These are phyloP conservation scores for Saccharum hybrid DNA, from an alignment of 202 grass and related monocot genomes.

Conservation along the genomic window DNA sequence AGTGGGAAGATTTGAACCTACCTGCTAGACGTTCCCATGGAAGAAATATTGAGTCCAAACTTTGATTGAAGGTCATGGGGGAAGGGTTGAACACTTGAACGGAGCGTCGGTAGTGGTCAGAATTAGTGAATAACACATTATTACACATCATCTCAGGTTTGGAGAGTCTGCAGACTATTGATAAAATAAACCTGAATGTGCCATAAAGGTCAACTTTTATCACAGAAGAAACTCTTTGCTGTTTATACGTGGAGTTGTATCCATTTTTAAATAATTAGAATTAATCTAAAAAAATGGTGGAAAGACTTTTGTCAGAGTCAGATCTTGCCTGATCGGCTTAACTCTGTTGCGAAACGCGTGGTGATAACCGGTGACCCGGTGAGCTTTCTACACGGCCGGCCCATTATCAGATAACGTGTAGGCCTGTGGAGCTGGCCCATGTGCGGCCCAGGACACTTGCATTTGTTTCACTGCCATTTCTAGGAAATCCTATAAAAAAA, in stretches of 20 bases:
- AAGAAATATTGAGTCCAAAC: conserved; percentile 59
- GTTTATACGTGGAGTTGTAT: background rate
- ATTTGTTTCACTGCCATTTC: background rate
- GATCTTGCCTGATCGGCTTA: background rate
- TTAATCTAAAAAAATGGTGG: background rate
- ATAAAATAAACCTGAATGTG: background rate
- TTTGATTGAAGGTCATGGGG: conserved; percentile 44
- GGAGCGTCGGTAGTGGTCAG: too few relatives aligned
- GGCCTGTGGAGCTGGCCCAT: background rate
- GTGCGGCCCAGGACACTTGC: background rate
- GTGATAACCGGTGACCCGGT: background rate
- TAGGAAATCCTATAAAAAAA: background rate
- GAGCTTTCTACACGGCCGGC: background rate
- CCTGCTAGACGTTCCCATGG: conserved; percentile 42
- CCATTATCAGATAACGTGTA: background rate
- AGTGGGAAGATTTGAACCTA: conserved; percentile 78
- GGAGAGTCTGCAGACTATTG: background rate
- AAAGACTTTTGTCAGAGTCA: background rate
- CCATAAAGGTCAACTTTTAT: background rate
- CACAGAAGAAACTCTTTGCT: background rate
- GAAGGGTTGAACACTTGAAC: too few relatives aligned
- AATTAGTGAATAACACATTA: too few relatives aligned
- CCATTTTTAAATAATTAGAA: background rate
- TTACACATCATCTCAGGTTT: too few relatives aligned
- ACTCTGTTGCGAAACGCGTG: too few relatives aligned